phyloP scores from a whole-genome alignment of 116 monocot species.

The Zostera marina region DNA sequence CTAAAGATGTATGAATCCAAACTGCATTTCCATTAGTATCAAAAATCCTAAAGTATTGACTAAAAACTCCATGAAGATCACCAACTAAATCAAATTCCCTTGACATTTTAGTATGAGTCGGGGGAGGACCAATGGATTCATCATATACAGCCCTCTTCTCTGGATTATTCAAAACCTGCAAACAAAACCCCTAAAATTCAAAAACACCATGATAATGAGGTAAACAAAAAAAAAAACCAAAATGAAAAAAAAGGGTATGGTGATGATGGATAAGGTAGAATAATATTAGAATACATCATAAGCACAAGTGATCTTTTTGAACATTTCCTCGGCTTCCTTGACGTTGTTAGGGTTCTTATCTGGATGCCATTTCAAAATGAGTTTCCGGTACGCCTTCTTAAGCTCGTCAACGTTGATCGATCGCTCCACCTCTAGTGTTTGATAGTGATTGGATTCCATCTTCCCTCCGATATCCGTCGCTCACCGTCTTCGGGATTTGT shows the following conservation, averaged over 20 bases:
- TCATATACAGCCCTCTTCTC: not conserved
- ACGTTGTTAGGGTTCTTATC: too few species aligned
- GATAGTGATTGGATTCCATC: not conserved
- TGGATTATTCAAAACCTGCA: not conserved
- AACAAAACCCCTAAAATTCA: not conserved
- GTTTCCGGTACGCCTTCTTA: not conserved
- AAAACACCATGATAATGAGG: too few species aligned
- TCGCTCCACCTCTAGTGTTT: not conserved
- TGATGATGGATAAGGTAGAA: not conserved
- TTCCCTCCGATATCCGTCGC: not conserved
- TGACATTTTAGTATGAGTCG: too few species aligned
- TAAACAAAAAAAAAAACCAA: not conserved
- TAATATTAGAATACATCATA: conserved; percentile 1
- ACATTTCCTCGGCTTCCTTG: not conserved
- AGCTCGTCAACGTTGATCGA: not conserved
- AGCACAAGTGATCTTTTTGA: not conserved
- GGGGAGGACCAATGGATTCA: not conserved
- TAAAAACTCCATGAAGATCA: too few species aligned
- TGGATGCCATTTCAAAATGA: too few species aligned
- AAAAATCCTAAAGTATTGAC: too few species aligned
- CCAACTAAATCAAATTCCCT: too few species aligned
- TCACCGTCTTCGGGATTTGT: too few species aligned
- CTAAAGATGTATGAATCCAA: too few species aligned
- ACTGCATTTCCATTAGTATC: too few species aligned
- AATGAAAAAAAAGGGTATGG: not conserved